These are phyloP conservation scores for Aspergillus fructus DNA, from an alignment of 2,329 filamentous ascomycete species.

Conservation along the genomic window DNA sequence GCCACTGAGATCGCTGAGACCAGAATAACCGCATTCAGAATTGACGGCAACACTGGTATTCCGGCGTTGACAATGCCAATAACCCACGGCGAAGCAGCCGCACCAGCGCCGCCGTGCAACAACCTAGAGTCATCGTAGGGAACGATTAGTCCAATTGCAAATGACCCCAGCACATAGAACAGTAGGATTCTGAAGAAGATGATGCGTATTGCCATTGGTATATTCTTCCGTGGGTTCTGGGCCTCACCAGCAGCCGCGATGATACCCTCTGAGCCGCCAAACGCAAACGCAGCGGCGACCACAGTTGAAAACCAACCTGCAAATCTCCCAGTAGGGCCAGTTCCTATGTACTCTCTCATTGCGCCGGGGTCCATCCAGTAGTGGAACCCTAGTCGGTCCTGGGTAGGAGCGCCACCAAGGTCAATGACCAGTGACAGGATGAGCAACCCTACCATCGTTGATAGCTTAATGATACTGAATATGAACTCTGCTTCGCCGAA, in stretches of 20 bases:
- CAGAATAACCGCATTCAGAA: too few species aligned
- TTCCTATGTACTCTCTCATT: slow-evolving; percentile 32
- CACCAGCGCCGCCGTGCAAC: too few species aligned
- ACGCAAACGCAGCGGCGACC: slow-evolving; percentile 27
- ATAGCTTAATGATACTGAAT: slow-evolving; percentile 31
- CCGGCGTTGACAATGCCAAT: too few species aligned
- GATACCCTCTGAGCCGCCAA: slow-evolving; percentile 42
- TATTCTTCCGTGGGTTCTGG: slow-evolving; percentile 37
- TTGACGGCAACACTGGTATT: too few species aligned
- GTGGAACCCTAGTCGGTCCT: slow-evolving; percentile 34
- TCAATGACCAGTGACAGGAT: slow-evolving; percentile 35
- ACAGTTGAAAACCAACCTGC: slow-evolving; percentile 38
- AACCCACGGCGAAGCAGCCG: too few species aligned
- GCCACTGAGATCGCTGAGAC: too few species aligned
- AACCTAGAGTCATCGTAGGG: too few species aligned
- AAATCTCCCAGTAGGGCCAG: slow-evolving; percentile 35
- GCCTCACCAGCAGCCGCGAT: slow-evolving; percentile 44
- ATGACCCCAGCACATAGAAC: too few species aligned
- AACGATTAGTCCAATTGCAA: too few species aligned
- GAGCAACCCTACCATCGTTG: slow-evolving; percentile 31
- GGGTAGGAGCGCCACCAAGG: slow-evolving; percentile 31
- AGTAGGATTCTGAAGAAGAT: too few species aligned
- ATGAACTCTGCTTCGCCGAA: slow-evolving; percentile 35
- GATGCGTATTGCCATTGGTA: slow-evolving; percentile 23
- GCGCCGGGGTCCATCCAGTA: slow-evolving; percentile 36